Conservation (phyloP, 129 eudicot species). For the Helianthus tuberosus region DNA sequence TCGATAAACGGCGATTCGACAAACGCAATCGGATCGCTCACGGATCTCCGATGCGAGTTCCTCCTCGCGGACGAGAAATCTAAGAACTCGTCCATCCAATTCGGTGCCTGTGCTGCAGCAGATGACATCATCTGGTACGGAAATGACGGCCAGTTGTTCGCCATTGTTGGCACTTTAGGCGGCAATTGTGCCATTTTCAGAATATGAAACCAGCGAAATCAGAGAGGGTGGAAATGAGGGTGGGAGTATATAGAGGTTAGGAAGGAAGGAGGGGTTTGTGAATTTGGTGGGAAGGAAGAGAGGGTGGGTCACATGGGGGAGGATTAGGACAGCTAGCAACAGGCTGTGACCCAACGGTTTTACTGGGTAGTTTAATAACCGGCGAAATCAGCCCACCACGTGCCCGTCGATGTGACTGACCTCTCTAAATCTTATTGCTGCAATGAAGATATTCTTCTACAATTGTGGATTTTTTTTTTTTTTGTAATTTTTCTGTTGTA, state of each 20-base stretch:
- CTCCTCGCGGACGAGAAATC: constrained; percentile 69
- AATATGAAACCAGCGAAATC: too few species aligned
- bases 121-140: constrained; percentile 61
- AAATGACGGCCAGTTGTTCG: constrained; percentile 73
- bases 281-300: constrained; percentile 43
- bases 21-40: constrained; percentile 89
- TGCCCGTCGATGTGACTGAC: constrained; percentile 53
- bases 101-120: constrained; percentile 46
- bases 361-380: constrained; percentile 52
- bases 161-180: constrained; percentile 77
- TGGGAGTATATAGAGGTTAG: neutral
- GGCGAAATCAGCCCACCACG: constrained; percentile 85
- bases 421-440: constrained; percentile 10
- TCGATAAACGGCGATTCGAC: constrained; percentile 54
- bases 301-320: constrained; percentile 67
- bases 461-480: too few species aligned
- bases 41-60: constrained; percentile 70
- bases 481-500: too few species aligned
- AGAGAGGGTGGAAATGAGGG: too few species aligned
- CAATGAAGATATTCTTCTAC: neutral
- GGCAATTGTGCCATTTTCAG: constrained; percentile 73
- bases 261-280: neutral
- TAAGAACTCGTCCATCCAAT: constrained; percentile 90
- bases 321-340: constrained; percentile 44
- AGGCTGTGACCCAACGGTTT: constrained; percentile 46